Evolutionary conservation across 2,329 filamentous ascomycete species (phyloP).

Genomic region (Cryphonectria naterciae): DNA sequence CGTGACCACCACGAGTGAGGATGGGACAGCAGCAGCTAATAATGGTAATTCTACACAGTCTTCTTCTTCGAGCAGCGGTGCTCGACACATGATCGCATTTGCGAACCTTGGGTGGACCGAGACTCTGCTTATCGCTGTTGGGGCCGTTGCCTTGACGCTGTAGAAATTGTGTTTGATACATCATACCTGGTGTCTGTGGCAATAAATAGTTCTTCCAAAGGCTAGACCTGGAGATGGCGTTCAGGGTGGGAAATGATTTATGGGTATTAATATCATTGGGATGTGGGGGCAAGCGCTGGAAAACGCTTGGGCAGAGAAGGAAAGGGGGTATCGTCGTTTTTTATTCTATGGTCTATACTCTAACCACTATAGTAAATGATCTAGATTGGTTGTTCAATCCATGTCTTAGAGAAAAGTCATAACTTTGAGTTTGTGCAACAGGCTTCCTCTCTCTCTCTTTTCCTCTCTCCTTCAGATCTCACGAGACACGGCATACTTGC

Average conservation of each 20-base stretch:
- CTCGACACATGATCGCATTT: neutral
- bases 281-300: neutral
- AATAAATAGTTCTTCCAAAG: neutral
- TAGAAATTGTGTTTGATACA: neutral
- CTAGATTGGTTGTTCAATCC: neutral
- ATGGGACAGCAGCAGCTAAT: constrained; percentile 1
- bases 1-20: neutral
- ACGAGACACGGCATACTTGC: constrained; percentile 28
- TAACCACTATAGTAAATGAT: neutral
- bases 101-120: constrained; percentile 6
- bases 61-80: constrained; percentile 3
- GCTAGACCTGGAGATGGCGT: constrained; percentile 11
- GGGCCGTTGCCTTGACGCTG: constrained; percentile 9
- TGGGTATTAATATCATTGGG: neutral
- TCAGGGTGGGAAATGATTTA: neutral
- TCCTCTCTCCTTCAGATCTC: constrained; percentile 3
- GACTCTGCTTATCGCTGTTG: constrained; percentile 11
- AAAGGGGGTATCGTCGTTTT: neutral
- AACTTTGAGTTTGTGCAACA: neutral
- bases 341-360: neutral
- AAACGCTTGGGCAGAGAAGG: neutral
- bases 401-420: neutral
- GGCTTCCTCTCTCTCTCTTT: neutral
- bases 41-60: neutral
- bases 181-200: constrained; percentile 1